Conservation (phyloP, 164 flowering plant species). For the Vitis riparia region DNA sequence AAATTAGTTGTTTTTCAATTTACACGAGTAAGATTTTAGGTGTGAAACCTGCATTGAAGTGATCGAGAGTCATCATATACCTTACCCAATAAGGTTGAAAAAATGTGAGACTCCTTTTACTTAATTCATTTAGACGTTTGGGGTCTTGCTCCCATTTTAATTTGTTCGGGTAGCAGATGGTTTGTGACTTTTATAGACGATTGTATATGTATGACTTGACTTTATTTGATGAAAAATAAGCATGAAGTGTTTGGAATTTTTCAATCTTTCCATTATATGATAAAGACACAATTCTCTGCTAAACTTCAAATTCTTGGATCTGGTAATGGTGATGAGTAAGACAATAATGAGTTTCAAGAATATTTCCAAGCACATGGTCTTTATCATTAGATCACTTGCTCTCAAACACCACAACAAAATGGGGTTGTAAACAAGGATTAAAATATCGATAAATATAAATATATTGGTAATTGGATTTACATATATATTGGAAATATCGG, state of each 20-base stretch:
- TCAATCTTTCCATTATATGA: not conserved
- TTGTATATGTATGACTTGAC: not conserved
- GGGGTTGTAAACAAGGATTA: no score
- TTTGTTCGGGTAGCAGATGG: not conserved
- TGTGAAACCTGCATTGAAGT: not conserved
- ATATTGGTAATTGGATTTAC: no score
- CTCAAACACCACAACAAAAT: no score
- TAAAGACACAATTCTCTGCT: not conserved
- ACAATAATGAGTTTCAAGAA: not conserved
- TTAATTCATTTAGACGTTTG: not conserved
- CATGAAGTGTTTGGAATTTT: not conserved
- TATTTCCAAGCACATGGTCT: conserved; percentile 5
- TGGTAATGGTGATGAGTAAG: not conserved
- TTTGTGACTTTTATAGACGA: not conserved
- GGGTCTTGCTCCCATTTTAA: not conserved
- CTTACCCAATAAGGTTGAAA: not conserved
- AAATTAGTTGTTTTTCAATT: not conserved
- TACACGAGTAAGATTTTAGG: not conserved
- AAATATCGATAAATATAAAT: no score
- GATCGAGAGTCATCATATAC: not conserved
- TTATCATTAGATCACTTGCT: not conserved
- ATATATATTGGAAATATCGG: no score
- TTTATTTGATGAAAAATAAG: not conserved
- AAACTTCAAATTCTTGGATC: not conserved
- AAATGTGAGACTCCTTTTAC: conserved; percentile 3